These are phyloP conservation scores for Boletellus ananas DNA, from an alignment of 768 basidiomycete genomes.

Conservation along the genomic window DNA sequence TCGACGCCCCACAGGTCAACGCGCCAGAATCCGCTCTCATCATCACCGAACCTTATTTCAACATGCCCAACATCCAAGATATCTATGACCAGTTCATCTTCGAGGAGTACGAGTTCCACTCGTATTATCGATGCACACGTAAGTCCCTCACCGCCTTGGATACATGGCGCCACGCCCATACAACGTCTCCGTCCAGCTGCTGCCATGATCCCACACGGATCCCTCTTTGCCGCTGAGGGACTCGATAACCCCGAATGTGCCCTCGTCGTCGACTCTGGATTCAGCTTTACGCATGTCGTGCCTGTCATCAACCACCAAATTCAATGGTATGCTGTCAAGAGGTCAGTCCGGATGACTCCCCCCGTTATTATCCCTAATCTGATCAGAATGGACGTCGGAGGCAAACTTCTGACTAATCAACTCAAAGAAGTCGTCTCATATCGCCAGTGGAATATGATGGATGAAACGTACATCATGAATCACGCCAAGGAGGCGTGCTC, in stretches of 20 bases:
- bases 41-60: constrained; percentile 93
- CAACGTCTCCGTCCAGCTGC: constrained; percentile 53
- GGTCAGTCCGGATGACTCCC: constrained; percentile 43
- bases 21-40: constrained; percentile 70
- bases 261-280: constrained; percentile 85
- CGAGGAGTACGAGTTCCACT: constrained; percentile 91
- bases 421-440: constrained; percentile 92
- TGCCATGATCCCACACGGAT: constrained; percentile 70
- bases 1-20: constrained; percentile 51
- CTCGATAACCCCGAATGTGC: constrained; percentile 68
- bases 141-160: constrained; percentile 32
- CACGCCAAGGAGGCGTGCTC: constrained; percentile 89
- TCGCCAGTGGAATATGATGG: constrained; percentile 98
- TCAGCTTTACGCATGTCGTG: constrained; percentile 91
- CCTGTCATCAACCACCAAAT: constrained; percentile 75
- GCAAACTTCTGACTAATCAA: constrained; percentile 93
- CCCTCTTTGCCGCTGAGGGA: constrained; percentile 53
- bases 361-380: constrained; percentile 14
- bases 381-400: constrained; percentile 86
- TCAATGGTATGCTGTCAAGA: constrained; percentile 76
- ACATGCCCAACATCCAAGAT: constrained; percentile 87
- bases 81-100: constrained; percentile 94
- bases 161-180: constrained; percentile 20
- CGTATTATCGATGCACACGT: constrained; percentile 82
- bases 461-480: constrained; percentile 92